Evolutionary conservation across 169 alveolate genomes (phyloP).

Genomic region (Eimeria acervulina): DNA sequence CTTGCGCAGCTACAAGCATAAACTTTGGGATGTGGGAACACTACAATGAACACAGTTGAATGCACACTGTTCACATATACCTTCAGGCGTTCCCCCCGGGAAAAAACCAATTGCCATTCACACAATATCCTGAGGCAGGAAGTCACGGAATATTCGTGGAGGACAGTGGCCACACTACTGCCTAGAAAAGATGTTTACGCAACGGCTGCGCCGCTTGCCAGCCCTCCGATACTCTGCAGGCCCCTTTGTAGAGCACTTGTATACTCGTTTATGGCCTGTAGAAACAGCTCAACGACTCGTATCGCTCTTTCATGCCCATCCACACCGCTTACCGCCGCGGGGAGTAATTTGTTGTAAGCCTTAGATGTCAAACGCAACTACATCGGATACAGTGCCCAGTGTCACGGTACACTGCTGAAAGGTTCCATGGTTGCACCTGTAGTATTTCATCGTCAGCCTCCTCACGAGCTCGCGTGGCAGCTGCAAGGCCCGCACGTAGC

Average conservation of each 20-base stretch:
- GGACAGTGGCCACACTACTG: not conserved
- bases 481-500: constrained; percentile 59
- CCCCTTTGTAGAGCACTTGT: constrained; percentile 62
- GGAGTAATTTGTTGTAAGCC: not conserved
- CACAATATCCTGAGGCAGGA: not conserved
- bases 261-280: constrained; percentile 51
- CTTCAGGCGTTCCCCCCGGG: not conserved
- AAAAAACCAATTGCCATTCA: not conserved
- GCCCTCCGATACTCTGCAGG: constrained; percentile 44
- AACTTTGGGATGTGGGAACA: not conserved
- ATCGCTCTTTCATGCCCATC: not conserved
- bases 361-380: not conserved
- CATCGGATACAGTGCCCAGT: not conserved
- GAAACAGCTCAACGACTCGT: not conserved
- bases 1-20: not conserved
- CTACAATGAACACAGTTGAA: not conserved
- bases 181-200: not conserved
- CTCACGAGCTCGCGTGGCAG: constrained; percentile 47
- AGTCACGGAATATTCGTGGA: not conserved
- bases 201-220: constrained; percentile 23
- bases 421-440: not conserved
- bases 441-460: constrained; percentile 55
- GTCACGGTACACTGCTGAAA: not conserved
- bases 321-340: not conserved
- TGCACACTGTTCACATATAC: not conserved